Evolutionary conservation across 108 stramenopile genomes (phyloP).

Genomic region (Nitzschia putrida): DNA sequence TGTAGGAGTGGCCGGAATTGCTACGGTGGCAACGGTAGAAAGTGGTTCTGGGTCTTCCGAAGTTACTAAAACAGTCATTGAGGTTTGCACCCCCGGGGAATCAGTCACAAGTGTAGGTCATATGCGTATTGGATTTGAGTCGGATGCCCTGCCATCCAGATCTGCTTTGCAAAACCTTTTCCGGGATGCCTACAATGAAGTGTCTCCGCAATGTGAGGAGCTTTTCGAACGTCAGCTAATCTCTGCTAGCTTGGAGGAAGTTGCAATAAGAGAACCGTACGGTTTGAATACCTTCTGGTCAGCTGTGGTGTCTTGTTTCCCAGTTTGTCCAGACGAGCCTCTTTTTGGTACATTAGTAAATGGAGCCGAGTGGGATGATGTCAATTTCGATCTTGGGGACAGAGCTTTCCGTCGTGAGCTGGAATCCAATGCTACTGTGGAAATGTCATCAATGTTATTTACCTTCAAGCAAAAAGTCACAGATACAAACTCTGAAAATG

Average conservation of each 20-base stretch:
- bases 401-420: too few relatives aligned
- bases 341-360: constrained; percentile 17
- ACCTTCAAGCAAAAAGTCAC: too few relatives aligned
- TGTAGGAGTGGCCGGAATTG: background rate
- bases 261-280: background rate
- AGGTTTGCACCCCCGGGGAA: background rate
- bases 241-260: background rate
- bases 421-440: too few relatives aligned
- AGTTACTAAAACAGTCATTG: background rate
- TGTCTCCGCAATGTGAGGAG: constrained; percentile 15
- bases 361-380: too few relatives aligned
- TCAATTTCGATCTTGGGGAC: too few relatives aligned
- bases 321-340: constrained; percentile 13
- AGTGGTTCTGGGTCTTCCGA: background rate
- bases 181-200: constrained; percentile 8
- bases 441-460: too few relatives aligned
- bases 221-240: constrained; percentile 8
- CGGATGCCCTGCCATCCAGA: constrained; percentile 9
- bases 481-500: too few relatives aligned
- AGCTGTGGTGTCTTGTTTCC: constrained; percentile 9
- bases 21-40: background rate
- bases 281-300: constrained; percentile 17
- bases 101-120: background rate
- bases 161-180: background rate
- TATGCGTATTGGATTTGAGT: constrained; percentile 2